Conservation (phyloP, 192 early-diverging fungal species). For the Dispira parvispora region DNA sequence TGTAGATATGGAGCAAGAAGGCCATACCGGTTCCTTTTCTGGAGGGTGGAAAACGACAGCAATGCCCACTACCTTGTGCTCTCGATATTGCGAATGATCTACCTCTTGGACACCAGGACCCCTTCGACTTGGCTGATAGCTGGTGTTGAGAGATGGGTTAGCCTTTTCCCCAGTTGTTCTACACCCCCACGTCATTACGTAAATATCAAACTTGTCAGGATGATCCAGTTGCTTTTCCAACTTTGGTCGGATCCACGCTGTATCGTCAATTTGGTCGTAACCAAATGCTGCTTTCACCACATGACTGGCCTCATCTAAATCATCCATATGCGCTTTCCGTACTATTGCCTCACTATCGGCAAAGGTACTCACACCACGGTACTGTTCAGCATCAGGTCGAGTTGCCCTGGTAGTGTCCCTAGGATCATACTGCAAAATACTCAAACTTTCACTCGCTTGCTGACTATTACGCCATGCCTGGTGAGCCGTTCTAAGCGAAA, state of each 20-base stretch:
- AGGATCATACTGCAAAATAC: not conserved
- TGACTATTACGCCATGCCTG: not conserved
- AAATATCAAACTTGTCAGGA: not conserved
- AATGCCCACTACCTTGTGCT: not conserved
- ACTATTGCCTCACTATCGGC: not conserved
- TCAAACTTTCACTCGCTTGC: not conserved
- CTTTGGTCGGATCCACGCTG: constrained; percentile 4
- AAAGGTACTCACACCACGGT: not conserved
- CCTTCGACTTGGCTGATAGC: too few species aligned
- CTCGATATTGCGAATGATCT: not conserved
- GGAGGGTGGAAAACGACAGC: not conserved
- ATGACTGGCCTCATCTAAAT: not conserved
- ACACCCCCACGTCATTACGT: not conserved
- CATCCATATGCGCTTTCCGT: not conserved
- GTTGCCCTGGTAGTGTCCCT: not conserved
- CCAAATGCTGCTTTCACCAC: not conserved
- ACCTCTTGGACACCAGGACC: not conserved
- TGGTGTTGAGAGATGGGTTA: too few species aligned
- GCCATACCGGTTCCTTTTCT: not conserved
- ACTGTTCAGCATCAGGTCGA: too few species aligned
- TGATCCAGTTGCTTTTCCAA: not conserved
- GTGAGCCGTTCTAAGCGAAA: too few species aligned
- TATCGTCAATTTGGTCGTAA: not conserved
- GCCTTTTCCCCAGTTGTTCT: too few species aligned
- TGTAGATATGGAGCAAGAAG: not conserved